A percentile compares a stretch with the other conserved stretches of the same genome.
Conservation (phyloP, 2,329 filamentous ascomycete genomes). For the Talaromyces pinophilus region DNA sequence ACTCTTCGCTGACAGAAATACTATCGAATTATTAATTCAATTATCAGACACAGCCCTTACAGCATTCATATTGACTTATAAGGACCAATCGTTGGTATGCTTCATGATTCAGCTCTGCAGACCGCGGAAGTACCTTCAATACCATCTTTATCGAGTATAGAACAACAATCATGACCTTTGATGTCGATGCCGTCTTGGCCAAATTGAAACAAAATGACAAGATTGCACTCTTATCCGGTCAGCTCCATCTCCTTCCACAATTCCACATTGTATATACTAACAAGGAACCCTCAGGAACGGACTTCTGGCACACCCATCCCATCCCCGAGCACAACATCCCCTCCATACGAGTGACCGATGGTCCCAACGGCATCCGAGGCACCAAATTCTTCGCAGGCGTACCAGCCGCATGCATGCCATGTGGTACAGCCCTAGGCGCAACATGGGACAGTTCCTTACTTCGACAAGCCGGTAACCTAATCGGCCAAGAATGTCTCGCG, state of each 20-base stretch:
- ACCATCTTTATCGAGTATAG: not conserved
- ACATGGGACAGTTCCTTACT: slow-evolving; percentile 75
- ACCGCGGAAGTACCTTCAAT: not conserved
- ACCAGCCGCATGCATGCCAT: slow-evolving; percentile 76
- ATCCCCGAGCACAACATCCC: slow-evolving; percentile 65
- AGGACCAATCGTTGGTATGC: not conserved
- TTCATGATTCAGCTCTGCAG: not conserved
- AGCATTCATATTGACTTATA: not conserved
- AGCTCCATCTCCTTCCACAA: not conserved
- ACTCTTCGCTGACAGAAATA: not conserved
- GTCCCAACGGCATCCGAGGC: slow-evolving; percentile 70
- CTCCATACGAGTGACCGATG: slow-evolving; percentile 66
- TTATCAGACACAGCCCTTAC: not conserved
- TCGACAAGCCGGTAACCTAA: slow-evolving; percentile 66
- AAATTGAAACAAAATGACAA: slow-evolving; percentile 19
- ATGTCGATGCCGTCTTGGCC: slow-evolving; percentile 14
- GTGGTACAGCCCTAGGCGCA: slow-evolving; percentile 73
- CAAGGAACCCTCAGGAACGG: slow-evolving; percentile 30
- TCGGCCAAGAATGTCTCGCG: slow-evolving; percentile 70
- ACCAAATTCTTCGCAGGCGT: slow-evolving; percentile 67
- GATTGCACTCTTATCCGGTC: slow-evolving; percentile 11
- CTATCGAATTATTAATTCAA: not conserved
- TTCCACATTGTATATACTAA: slow-evolving; percentile 16
- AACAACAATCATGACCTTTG: slow-evolving; percentile 2
- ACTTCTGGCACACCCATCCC: slow-evolving; percentile 69